phyloP scores from a whole-genome alignment of 176 grass and related monocot genomes.

The sorghum (Sorghum bicolor) region Sorghum_bicolor_NCBIv3 NC_012872.2:65929501-65930000 shows the following conservation, averaged over 20 bases:
- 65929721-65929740: constrained; percentile 30
- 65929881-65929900: not conserved
- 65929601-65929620: constrained; percentile 71
- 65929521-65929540: constrained; percentile 8
- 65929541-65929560: constrained; percentile 32
- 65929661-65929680: constrained; percentile 88
- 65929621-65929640: constrained; percentile 68
- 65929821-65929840: constrained; percentile 13
- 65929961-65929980: not conserved
- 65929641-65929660: constrained; percentile 91
- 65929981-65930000: not conserved
- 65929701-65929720: constrained; percentile 74
- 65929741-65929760: constrained; percentile 51
- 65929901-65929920: not conserved
- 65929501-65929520: not conserved
- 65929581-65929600: constrained; percentile 71
- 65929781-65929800: constrained; percentile 35
- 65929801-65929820: constrained; percentile 21
- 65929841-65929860: constrained; percentile 9
- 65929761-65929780: constrained; percentile 24
- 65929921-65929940: constrained; percentile 19
- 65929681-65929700: constrained; percentile 79
- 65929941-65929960: not conserved
- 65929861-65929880: not conserved
- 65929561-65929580: constrained; percentile 96